Evolutionary conservation across 2,329 filamentous ascomycete species (phyloP), one percentile per base, ranked within the genome.

Genomic region (Tothia fuscella): DNA sequence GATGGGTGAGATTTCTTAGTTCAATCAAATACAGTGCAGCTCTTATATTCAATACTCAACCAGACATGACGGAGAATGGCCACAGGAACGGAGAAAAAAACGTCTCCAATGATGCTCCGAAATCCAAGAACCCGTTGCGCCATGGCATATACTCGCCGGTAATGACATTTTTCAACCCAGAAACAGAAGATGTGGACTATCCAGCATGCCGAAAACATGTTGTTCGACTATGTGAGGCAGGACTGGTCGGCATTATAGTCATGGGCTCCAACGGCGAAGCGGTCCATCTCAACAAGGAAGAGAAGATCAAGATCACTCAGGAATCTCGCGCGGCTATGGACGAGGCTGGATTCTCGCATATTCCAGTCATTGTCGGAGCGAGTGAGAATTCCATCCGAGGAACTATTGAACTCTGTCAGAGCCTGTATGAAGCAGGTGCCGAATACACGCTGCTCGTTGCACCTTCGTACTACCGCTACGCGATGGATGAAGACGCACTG

Each of bases 201-300:
- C 70, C 81, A 26, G 74, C 74, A 46, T 83, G 91, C 65, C 82
- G 84, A 63, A 80, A 74, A 56, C 86, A 93, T 57, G 82, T 83
- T 19, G 76, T 83, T 50, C 80, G 85, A 36, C 76, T 93, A 36
- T 81, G 79, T 29, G 69, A 78, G 56, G 82, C 77, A 44, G 87
- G 87, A 6, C 75, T 93, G 9, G 82, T 79, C 36, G 86, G 86
- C 26, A 72, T 93, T 20, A 82, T 91, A 32, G 81, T 80, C 50
- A 86, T 91, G 80, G 86, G 87, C 47, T 93, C 85, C 51, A 93
- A 93, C 62, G 86, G 86, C 46, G 86, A 93, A 66, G 85, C 86
- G 19, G 81, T 86, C 43, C 85, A 93, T 66, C 79, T 88, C 53
- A 83, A 80, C 41, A 74, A 76, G 33, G 74, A 80, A 47, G 86